Evolutionary conservation across 257 asterid species (phyloP), one percentile per base, ranked within the genome.

Genomic region (Nicotiana benthamiana): DNA sequence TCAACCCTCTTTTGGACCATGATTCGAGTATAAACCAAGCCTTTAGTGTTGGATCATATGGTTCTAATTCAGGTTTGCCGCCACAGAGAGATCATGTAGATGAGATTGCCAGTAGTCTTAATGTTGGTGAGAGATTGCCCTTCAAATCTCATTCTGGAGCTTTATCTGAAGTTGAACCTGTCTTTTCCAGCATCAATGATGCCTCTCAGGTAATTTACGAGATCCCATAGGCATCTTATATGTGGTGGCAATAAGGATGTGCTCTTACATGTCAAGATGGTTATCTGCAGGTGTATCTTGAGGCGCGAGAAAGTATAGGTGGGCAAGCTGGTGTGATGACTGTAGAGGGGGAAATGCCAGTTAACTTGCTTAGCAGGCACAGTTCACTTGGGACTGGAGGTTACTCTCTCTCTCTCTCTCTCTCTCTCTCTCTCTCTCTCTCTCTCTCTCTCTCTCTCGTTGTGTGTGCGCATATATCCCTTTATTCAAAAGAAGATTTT

Each of bases 1-100:
- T 86, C 40, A 70, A 80, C 84, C 82, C 83, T 81, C 86, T 85
- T 66, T 79, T 91, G 68, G 93, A 91, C 82, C 92, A 87, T 24
- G 94, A 89, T 87, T 83, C 86, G 77, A 87, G 86, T 67, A 36
- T 86, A 81, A 80, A 83, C 82, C 89, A 83, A 68, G 85, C 93
- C 4, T 84, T 86, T 83, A 80, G 85, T 80, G 88, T 84, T 79
- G 93, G 94, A 22, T 84, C 93, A 79, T 89, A 86, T 85, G 90
- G 89, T 83, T 88, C 94, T 77, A 94, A 86, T 86, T 84, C 93
- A 80, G 87, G 89, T 79, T 92, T 81, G 66, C 89, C 78, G 27
- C 86, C 88, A 64, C 93, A 88, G 77, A 86, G 83, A 83, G 82
- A 77, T 34, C 80, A 80, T 48, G 86, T 91, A 5, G 89, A 85